A percentile compares a stretch with the other conserved stretches of the same genome.
Conservation (phyloP, 2,329 filamentous ascomycete genomes). For the Neofusicoccum sp. region DNA sequence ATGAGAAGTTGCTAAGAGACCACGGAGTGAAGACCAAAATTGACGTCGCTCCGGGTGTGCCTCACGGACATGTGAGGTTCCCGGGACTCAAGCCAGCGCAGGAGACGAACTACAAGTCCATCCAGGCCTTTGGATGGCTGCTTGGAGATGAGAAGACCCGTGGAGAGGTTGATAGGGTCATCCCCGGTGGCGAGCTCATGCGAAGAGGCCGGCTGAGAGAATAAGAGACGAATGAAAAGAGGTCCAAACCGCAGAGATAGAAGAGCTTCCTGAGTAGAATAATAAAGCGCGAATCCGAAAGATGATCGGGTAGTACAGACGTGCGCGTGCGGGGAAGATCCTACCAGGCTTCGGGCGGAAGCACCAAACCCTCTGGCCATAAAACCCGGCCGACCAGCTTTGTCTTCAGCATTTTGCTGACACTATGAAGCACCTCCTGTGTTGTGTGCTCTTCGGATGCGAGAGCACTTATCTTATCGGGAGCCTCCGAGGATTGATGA, state of each 20-base stretch:
- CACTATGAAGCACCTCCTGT: background rate
- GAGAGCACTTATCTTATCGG: background rate
- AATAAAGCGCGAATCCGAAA: no score
- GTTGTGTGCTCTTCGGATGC: background rate
- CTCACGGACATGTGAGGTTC: slow-evolving; percentile 5
- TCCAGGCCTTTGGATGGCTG: background rate
- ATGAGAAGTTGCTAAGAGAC: slow-evolving; percentile 19
- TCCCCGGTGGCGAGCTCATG: background rate
- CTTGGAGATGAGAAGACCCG: background rate
- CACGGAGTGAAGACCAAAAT: slow-evolving; percentile 17
- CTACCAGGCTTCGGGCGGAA: no score
- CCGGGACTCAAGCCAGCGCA: background rate
- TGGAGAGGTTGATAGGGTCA: background rate
- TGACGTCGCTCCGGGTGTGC: slow-evolving; percentile 19
- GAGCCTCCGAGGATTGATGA: background rate
- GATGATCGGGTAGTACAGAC: no score
- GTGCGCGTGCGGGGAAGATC: no score
- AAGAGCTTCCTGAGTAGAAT: no score
- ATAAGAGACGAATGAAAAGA: no score
- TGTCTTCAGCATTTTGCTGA: no score
- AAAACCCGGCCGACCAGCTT: no score
- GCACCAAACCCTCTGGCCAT: no score
- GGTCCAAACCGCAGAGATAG: no score
- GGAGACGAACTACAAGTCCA: background rate
- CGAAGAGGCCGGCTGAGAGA: no score